phyloP scores from a whole-genome alignment of 495 filamentous ascomycete genomes.

The Neurospora terricola region DNA sequence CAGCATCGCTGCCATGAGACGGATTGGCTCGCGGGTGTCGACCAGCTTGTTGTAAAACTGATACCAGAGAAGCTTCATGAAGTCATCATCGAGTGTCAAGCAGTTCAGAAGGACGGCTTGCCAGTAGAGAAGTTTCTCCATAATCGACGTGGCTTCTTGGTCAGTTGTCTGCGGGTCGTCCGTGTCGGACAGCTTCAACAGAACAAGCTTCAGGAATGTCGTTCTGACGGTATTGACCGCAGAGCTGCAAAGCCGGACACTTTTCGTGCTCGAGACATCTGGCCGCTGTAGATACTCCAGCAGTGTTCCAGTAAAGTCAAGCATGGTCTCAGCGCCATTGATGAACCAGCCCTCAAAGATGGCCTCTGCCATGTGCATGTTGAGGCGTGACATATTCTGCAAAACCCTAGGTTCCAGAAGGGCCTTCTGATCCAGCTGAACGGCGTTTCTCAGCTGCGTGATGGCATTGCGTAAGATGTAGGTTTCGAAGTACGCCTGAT shows the following conservation, averaged over 20 bases:
- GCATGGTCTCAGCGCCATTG: conserved; percentile 64
- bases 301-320: conserved; percentile 81
- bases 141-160: conserved; percentile 50
- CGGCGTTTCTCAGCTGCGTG: conserved; percentile 53
- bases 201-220: conserved; percentile 62
- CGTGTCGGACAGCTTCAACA: conserved; percentile 75
- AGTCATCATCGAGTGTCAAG: conserved; percentile 61
- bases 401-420: conserved; percentile 76
- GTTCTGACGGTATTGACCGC: conserved; percentile 62
- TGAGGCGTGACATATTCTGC: conserved; percentile 74
- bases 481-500: conserved; percentile 90
- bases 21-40: conserved; percentile 49
- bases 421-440: conserved; percentile 59
- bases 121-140: conserved; percentile 88
- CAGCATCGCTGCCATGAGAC: conserved; percentile 68
- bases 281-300: conserved; percentile 84
- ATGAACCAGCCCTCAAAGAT: conserved; percentile 95
- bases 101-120: conserved; percentile 79
- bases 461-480: conserved; percentile 72
- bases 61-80: conserved; percentile 78
- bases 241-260: conserved; percentile 77
- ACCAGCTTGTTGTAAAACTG: conserved; percentile 78
- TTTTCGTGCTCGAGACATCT: conserved; percentile 69
- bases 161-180: conserved; percentile 51
- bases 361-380: conserved; percentile 71